Evolutionary conservation across 2,329 filamentous ascomycete species (phyloP), one percentile per base, ranked within the genome.

Genomic region (Nemania serpens): DNA sequence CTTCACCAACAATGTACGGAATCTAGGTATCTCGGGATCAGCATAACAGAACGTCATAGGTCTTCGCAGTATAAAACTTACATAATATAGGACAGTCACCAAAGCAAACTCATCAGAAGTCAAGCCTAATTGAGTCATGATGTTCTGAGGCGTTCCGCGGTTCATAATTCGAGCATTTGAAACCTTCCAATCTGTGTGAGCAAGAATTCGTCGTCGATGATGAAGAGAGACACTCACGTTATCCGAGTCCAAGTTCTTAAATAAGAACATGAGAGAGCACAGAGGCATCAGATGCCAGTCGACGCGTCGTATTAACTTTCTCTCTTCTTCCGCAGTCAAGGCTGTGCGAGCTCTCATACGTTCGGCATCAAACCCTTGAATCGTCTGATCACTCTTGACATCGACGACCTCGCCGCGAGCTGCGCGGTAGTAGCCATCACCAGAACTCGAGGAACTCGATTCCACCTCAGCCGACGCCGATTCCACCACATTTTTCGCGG

Each of bases 131-230:
- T 79, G 71, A 5, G 69, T 76, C 72, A 80, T 71, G 51, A 80
- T 79, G 56, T 80, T 79, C 0, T 66, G 65, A 5, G 69, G 55
- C 5, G 76, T 79, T 6, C 76, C 77, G 42, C 66, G 70, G 52
- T 79, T 77, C 77, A 79, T 80, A 37, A 79, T 79, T 10, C 77
- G 71, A 7, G 76, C 77, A 55, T 79, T 79, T 1, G 76, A 75
- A 13, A 78, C 66, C 71, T 73, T 42, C 9, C 12, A 5, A 29
- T 11, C 12, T 25, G 37, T 18, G 20, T 64, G 3, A 56, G 17
- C n/a, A n/a, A 41, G 1, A 4, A 12, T 15, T 2, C 5, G 29
- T 33, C 13, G 3, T n/a, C 1, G 5, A 29, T 17, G 12, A 10
- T 17, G 10, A 34, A 34, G 20, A 13, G 5, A 22, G 17, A 15